Conservation (phyloP, 331 rosid species). For the Quercus tomentella region DNA sequence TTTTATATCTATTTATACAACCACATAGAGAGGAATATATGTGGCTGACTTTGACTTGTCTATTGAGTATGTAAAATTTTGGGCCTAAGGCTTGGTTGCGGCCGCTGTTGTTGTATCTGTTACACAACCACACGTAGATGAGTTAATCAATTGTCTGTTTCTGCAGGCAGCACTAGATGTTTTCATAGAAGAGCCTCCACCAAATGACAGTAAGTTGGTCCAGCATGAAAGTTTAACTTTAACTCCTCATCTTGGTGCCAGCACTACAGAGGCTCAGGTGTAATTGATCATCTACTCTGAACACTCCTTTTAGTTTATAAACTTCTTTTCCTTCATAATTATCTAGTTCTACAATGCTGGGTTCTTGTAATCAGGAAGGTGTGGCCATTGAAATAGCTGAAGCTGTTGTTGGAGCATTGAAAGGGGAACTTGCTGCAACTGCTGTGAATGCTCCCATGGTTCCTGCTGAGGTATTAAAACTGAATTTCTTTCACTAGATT, state of each 20-base stretch:
- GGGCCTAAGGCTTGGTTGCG: too few species aligned
- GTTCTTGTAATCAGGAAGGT: conserved; percentile 56
- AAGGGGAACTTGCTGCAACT: conserved; percentile 86
- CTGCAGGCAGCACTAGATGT: conserved; percentile 85
- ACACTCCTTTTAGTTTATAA: background rate
- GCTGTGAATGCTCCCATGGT: conserved; percentile 98
- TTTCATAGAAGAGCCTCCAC: conserved; percentile 73
- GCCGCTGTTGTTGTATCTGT: too few species aligned
- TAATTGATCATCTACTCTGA: background rate
- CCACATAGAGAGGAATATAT: too few species aligned
- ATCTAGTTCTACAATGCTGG: background rate
- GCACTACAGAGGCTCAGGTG: conserved; percentile 87
- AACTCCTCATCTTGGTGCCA: conserved; percentile 94
- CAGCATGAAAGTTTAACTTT: conserved; percentile 70
- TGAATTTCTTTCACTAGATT: background rate
- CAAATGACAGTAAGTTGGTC: conserved; percentile 56
- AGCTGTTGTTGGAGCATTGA: conserved; percentile 81
- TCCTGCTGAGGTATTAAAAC: conserved; percentile 63
- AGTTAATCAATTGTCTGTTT: too few species aligned
- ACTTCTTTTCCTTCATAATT: background rate
- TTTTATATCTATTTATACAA: too few species aligned
- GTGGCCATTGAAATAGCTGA: conserved; percentile 93
- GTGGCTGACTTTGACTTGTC: too few species aligned
- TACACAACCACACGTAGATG: too few species aligned
- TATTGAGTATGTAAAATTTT: too few species aligned